phyloP scores from a whole-genome alignment of 2,329 filamentous ascomycete genomes.

The Periglandula ipomoeae region DNA sequence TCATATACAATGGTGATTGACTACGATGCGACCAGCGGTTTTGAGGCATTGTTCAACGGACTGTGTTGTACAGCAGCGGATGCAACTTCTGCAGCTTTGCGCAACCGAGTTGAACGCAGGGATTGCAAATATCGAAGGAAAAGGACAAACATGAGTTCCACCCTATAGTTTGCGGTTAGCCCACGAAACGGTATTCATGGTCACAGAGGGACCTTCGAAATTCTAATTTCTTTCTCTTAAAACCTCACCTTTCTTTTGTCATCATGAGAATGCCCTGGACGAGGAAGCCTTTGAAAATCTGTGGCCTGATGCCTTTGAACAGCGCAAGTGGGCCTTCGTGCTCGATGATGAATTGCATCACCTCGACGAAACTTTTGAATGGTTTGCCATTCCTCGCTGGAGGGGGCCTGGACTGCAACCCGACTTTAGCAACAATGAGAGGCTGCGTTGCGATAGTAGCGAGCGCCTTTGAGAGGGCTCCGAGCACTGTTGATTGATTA shows the following conservation, averaged over 20 bases:
- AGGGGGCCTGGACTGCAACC: slow-evolving; percentile 87
- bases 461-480: slow-evolving; percentile 83
- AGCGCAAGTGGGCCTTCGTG: slow-evolving; percentile 76
- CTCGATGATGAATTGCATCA: slow-evolving; percentile 88
- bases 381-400: slow-evolving; percentile 76
- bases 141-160: slow-evolving; percentile 81
- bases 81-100: slow-evolving; percentile 55
- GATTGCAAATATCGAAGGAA: slow-evolving; percentile 74
- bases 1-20: too few relatives aligned
- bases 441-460: slow-evolving; percentile 91
- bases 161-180: slow-evolving; percentile 36
- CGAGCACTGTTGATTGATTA: slow-evolving; percentile 55
- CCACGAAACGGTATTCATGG: too few relatives aligned
- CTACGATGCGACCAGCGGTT: slow-evolving; percentile 17
- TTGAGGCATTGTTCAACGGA: slow-evolving; percentile 34
- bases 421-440: slow-evolving; percentile 95
- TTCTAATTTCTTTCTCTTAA: too few relatives aligned
- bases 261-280: slow-evolving; percentile 98
- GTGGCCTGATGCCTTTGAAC: slow-evolving; percentile 94
- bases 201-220: too few relatives aligned
- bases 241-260: slow-evolving; percentile 91
- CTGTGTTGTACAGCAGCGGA: slow-evolving; percentile 31
- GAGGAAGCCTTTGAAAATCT: slow-evolving; percentile 83
- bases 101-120: slow-evolving; percentile 59
- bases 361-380: slow-evolving; percentile 87